Base-by-base conservation (phyloP, 371 early-diverging fungal species). In the Dinochytrium kinnereticum region DNA sequence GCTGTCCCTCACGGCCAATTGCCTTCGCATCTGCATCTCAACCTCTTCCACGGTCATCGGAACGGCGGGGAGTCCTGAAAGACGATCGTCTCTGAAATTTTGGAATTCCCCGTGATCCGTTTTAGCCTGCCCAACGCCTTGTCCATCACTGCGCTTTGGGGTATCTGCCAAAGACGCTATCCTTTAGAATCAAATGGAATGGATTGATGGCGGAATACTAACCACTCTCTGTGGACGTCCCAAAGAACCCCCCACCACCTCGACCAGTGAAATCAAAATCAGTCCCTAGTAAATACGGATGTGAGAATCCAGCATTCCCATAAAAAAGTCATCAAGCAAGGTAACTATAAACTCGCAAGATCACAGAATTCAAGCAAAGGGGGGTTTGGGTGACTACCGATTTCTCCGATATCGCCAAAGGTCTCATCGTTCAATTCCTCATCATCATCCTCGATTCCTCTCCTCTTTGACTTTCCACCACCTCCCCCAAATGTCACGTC, bases 341-440 rank as follows among this genome's bases (percentile, higher is more conserved):
- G 21, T n/a, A n/a, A n/a, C n/a, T n/a, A n/a, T n/a, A n/a, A n/a
- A n/a, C n/a, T n/a, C n/a, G n/a, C n/a, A n/a, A n/a, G n/a, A n/a
- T n/a, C n/a, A n/a, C n/a, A n/a, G n/a, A n/a, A n/a, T n/a, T n/a
- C n/a, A n/a, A n/a, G n/a, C n/a, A n/a, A n/a, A n/a, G n/a, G 57
- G 30, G n/a, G 40, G 57, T 17, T 57, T n/a, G 38, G 13, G 10
- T 24, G 44, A n/a, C 44, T 28, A 70, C 90, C 88, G 64, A 86
- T 76, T 39, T 82, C 81, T 53, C 75, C 81, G 36, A 78, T 84
- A 10, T 82, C 91, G 30, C 92, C 94, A 87, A 96, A 95, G 0
- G 96, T 96, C 76, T 94, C 91, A 75, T 91, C 92, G 74, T 96
- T 95, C 64, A 90, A 84, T 68, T 89, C 90, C 77, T 93, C 94